Percentiles rank a stretch among this genome's conserved stretches.
Evolutionary conservation across 2,329 filamentous ascomycete species (phyloP).

Genomic region (Verticillium nonalfalfae): DNA sequence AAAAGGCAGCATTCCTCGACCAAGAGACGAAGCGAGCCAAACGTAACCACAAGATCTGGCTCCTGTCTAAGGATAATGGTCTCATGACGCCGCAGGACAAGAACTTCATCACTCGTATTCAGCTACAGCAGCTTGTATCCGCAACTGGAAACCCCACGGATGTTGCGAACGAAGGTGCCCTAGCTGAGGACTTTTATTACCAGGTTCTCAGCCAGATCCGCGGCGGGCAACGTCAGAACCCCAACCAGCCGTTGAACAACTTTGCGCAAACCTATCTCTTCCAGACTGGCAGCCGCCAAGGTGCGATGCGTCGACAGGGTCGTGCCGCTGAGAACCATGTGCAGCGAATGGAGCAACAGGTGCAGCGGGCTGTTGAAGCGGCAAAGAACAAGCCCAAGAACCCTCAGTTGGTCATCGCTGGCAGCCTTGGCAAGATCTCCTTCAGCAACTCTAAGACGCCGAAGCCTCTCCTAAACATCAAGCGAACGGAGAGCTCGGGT

Average conservation of each 20-base stretch:
- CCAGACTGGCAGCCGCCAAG: constrained; percentile 82
- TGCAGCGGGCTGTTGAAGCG: constrained; percentile 92
- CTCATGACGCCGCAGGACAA: constrained; percentile 99
- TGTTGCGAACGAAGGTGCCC: constrained; percentile 68
- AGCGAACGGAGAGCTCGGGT: constrained; percentile 67
- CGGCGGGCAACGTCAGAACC: constrained; percentile 81
- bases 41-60: constrained; percentile 95
- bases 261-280: constrained; percentile 98
- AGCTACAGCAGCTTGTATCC: constrained; percentile 90
- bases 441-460: constrained; percentile 99
- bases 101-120: constrained; percentile 97
- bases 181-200: constrained; percentile 96
- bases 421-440: constrained; percentile 93
- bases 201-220: constrained; percentile 95
- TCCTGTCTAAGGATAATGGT: constrained; percentile 89
- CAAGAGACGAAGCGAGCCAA: constrained; percentile 95
- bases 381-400: constrained; percentile 98
- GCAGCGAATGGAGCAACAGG: constrained; percentile 98
- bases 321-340: constrained; percentile 92
- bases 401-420: constrained; percentile 92
- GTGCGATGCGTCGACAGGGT: constrained; percentile 66
- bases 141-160: constrained; percentile 85
- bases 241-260: constrained; percentile 86
- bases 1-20: constrained; percentile 75
- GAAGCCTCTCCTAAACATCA: constrained; percentile 91